Evolutionary conservation across 2,329 filamentous ascomycete species (phyloP), one percentile per base, ranked within the genome.

Genomic region (Ophiocordyceps australis): DNA sequence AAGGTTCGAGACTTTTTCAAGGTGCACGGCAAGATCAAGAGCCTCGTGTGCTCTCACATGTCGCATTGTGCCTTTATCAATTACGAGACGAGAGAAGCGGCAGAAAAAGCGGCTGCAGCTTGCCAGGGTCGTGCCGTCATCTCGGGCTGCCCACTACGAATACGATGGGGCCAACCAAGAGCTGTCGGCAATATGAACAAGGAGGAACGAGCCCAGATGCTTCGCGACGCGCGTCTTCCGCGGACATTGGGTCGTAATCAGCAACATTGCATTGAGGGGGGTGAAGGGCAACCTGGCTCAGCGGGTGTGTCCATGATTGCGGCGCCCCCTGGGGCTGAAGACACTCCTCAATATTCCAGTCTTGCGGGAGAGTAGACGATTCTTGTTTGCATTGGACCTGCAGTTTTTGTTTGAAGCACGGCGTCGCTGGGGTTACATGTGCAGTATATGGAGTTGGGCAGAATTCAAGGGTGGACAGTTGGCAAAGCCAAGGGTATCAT

Each of bases 51-150:
- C 51, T 94, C 85, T 6, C 89, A 98, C 54, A 83, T 92, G 57
- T 86, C 86, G 11, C 89, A 95, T 45, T 95, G 85, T 48, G 89
- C 89, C 2, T 98, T 95, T 45, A 62, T 98, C 53, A 98, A 98
- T 54, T 98, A 82, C 47, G 73, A 83, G 38, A 80, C 76, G 4
- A 68, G 89, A 30, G 72, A 81, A 33, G 76, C 68, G 1, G 89
- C 91, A 0, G 89, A 98, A 52, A 73, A 66, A 30, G 91, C 91
- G 0, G 81, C 89, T 0, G 70, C 71, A 18, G 70, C 79, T 13
- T 86, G 82, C 38, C 77, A 93, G 47, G 89, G 91, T 5, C 78
- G 77, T 33, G 82, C 83, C 1, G 70, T 95, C 6, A 80, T 98
- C 39, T 74, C 83, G 19, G 89, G 89, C 4, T 94, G 86, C 39